Conservation (phyloP, 495 filamentous ascomycete species). For the Lepidopterella palustris region DNA sequence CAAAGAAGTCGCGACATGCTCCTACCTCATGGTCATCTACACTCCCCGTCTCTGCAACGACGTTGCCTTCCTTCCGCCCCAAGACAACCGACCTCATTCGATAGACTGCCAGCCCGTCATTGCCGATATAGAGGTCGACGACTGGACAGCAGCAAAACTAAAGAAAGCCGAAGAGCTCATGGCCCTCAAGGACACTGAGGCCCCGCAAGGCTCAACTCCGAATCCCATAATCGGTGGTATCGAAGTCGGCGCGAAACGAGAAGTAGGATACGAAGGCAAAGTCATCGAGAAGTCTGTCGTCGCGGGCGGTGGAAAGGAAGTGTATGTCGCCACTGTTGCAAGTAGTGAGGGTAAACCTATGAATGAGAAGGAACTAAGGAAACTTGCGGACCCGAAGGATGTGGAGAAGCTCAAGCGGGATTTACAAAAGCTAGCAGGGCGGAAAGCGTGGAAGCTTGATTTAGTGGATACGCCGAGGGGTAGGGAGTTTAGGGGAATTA, state of each 20-base stretch:
- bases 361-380: conserved; percentile 56
- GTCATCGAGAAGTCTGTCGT: conserved; percentile 52
- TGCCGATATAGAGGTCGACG: conserved; percentile 48
- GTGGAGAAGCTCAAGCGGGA: conserved; percentile 59
- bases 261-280: conserved; percentile 52
- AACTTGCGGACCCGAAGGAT: conserved; percentile 54
- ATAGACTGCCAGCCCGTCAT: conserved; percentile 75
- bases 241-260: conserved; percentile 50
- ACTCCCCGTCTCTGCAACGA: conserved; percentile 91
- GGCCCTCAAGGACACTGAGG: conserved; percentile 31
- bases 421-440: conserved; percentile 45
- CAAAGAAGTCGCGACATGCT: conserved; percentile 90
- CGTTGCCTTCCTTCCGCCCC: conserved; percentile 81
- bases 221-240: conserved; percentile 52
- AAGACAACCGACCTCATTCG: conserved; percentile 66
- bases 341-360: conserved; percentile 43
- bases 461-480: conserved; percentile 51
- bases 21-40: conserved; percentile 91
- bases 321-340: conserved; percentile 41
- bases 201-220: conserved; percentile 7
- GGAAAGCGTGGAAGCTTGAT: conserved; percentile 53
- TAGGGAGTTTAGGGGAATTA: conserved; percentile 45
- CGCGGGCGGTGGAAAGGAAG: conserved; percentile 49
- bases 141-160: conserved; percentile 49
- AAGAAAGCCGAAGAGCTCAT: conserved; percentile 15